A percentile compares a stretch with the other conserved stretches of the same genome.
Conservation (phyloP, 2,329 filamentous ascomycete species). For the Ceratocystiopsis sp. region DNA sequence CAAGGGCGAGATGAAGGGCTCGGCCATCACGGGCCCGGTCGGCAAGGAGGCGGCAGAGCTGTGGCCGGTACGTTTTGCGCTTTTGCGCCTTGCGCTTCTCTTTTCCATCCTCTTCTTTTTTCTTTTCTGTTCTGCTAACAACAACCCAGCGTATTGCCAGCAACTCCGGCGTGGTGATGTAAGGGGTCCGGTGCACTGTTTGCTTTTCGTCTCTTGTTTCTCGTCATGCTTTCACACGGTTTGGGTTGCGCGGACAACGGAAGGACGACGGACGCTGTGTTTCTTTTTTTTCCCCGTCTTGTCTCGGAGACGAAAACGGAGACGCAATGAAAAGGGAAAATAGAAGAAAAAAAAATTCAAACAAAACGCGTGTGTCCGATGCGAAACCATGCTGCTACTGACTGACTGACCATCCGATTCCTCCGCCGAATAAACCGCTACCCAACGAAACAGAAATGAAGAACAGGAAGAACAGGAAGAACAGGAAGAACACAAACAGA, state of each 20-base stretch:
- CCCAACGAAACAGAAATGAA: background rate
- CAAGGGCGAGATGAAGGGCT: constrained; percentile 99
- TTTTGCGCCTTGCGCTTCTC: no score
- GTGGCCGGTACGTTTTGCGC: constrained; percentile 77
- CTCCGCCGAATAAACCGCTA: no score
- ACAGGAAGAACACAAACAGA: background rate
- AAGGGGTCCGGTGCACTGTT: constrained; percentile 36
- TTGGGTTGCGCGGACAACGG: no score
- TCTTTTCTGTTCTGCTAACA: constrained; percentile 15
- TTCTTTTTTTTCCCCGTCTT: no score
- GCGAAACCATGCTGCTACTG: no score
- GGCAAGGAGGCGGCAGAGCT: constrained; percentile 99
- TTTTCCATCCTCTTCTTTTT: no score
- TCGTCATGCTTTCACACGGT: no score
- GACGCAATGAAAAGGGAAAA: constrained; percentile 1
- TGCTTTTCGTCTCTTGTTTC: constrained; percentile 1
- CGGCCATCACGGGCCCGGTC: constrained; percentile 95
- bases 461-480: background rate
- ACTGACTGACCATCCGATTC: no score
- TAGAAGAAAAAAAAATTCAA: constrained; percentile 5
- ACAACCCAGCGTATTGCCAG: constrained; percentile 79
- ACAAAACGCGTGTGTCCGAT: no score
- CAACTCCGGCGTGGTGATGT: constrained; percentile 99
- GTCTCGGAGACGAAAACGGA: background rate
- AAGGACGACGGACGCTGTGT: no score